Evolutionary conservation across 306 rosid genomes (phyloP), one percentile per base, ranked within the genome.

Genomic region (Alnus glutinosa): DNA sequence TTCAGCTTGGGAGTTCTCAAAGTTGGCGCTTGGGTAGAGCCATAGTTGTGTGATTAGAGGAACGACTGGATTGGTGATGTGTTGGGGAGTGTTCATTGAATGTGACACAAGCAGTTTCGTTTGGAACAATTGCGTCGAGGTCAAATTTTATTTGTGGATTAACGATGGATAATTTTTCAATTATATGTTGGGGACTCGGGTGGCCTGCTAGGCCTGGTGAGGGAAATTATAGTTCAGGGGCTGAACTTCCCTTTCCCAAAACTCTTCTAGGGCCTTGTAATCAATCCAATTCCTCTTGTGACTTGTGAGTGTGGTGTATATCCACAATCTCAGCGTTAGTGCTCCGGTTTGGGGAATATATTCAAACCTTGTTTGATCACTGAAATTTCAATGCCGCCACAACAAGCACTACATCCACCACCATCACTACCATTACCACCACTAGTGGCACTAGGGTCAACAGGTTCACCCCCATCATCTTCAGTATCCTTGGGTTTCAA

Each of bases 221-320:
- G 28, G 28, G 28, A 23, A 23, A 23, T 23, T 23, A 23, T n/a
- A 68, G 19, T 12, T 84, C 85, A 18, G 61, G 68, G 32, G 47
- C 15, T 52, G 83, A 59, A 75, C 82, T 90, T 70, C 75, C 86
- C 0, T 84, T 94, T 71, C 78, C 90, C 0, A 30, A 72, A 5
- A 74, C 92, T 87, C 98, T 94, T 67, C 98, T 97, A 0, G 98
- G 98, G 5, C 92, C 94, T 85, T 94, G 98, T 84, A 92, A 87
- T 72, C 28, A 82, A 75, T 76, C 80, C 92, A 23, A 23, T 23
- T 23, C 28, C 28, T 63, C 90, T 64, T 92, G 88, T 50, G 81
- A 79, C 90, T 64, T 92, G 88, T 50, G 81, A 79, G 44, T 92
- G 97, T 80, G 81, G 88, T 13, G 32, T 78, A 11, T 92, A 86